Base-by-base conservation (phyloP, 306 rosid genomes). In the Corylus americana region DNA sequence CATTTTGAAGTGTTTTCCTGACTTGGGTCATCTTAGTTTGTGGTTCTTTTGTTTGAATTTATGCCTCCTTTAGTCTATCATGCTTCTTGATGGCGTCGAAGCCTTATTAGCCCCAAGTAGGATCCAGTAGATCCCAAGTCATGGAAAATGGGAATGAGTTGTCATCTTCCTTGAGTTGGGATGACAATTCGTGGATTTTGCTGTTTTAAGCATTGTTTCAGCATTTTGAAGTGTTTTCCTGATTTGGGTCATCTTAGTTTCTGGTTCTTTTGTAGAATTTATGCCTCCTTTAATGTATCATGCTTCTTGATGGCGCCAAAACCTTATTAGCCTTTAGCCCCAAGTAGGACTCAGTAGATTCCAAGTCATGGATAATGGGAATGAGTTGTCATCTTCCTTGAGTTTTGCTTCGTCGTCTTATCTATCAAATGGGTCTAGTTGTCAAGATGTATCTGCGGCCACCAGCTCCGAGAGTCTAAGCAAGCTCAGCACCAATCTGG, bases 401-500 rank as follows among this genome's bases (percentile, higher is more conserved):
- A 94, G 93, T 85, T 94, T 94, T 80, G 87, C 89, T 69, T 83
- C 89, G 31, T 92, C 97, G 48, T 89, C 98, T 27, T 86, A 80
- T 69, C 68, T 91, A 48, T 92, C 97, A 71, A 89, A 94, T 87
- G 94, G 93, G 71, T 86, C 93, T 11, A 82, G 85, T 69, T 53
- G 78, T 73, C 82, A 85, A 80, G 85, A 90, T 81, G 79, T 74
- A 50, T 74, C 83, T 70, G 87, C 86, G 75, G 70, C 86, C 3
- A 73, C 82, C 50, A 81, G 76, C 83, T 73, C 70, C 61, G 84
- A 72, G 88, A 86, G 92, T 74, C 86, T 95, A 37, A 84, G 77
- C 81, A 91, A 79, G 87, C 92, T 95, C 39, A 95, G 98, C 77
- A 86, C 85, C 72, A 88, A 88, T 85, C 92, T 95, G n/a, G 98